Conservation (phyloP, 1,139 yeast genomes). For the Sporopachydermia cereana region DNA sequence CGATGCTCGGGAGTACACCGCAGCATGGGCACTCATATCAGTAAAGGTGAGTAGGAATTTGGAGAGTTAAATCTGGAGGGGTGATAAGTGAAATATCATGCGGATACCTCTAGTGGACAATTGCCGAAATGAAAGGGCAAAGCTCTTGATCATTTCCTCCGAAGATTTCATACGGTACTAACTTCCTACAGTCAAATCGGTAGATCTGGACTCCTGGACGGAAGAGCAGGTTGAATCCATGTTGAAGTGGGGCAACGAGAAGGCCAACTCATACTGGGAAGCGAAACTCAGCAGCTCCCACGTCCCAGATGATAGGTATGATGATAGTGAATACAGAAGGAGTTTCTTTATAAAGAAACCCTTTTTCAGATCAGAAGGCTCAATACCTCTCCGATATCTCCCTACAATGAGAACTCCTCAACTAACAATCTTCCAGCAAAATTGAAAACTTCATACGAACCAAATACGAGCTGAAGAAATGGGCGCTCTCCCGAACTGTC, state of each 20-base stretch:
- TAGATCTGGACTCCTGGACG: slow-evolving; percentile 94
- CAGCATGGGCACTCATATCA: slow-evolving; percentile 87
- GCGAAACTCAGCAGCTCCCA: slow-evolving; percentile 57
- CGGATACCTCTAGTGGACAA: no score
- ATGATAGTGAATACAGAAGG: slow-evolving; percentile 3
- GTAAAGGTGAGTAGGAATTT: slow-evolving; percentile 21
- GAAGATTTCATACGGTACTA: no score
- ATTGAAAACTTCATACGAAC: slow-evolving; percentile 84
- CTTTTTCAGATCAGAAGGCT: not conserved
- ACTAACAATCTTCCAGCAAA: slow-evolving; percentile 32
- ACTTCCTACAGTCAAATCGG: slow-evolving; percentile 80
- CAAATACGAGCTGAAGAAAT: slow-evolving; percentile 80
- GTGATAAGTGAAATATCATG: no score
- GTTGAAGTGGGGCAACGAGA: slow-evolving; percentile 78
- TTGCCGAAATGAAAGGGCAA: no score
- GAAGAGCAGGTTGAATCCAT: slow-evolving; percentile 80
- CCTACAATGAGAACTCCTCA: not conserved
- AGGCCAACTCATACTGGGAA: slow-evolving; percentile 78
- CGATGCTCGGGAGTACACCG: slow-evolving; percentile 91
- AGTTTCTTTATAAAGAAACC: no score
- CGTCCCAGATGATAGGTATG: slow-evolving; percentile 52
- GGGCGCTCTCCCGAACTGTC: slow-evolving; percentile 44
- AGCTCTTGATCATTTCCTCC: no score
- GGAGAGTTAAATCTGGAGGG: no score
- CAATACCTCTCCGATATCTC: not conserved